Percentiles rank a stretch among this genome's conserved stretches.
These are phyloP conservation scores for Arachnomyces sp. DNA, from an alignment of 2,329 filamentous ascomycete species.

Conservation along the genomic window DNA sequence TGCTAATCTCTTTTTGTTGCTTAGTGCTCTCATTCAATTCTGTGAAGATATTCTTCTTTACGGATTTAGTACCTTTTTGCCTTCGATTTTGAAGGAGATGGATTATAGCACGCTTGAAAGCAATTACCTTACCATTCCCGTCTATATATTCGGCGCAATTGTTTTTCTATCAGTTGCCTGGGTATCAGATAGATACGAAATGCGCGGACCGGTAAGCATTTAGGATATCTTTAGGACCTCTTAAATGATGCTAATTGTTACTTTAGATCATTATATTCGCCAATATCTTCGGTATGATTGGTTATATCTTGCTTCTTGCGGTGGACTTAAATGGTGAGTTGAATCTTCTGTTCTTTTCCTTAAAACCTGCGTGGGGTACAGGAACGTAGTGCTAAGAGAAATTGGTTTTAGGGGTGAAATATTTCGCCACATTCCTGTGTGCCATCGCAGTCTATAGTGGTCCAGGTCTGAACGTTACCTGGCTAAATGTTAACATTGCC, in stretches of 20 bases:
- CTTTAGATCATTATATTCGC: constrained; percentile 27
- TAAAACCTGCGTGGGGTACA: too few species aligned
- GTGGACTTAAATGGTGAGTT: constrained; percentile 36
- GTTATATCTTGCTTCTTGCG: constrained; percentile 41
- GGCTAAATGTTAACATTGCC: constrained; percentile 43
- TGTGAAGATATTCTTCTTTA: constrained; percentile 48
- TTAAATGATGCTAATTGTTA: constrained; percentile 6
- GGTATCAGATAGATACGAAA: constrained; percentile 38
- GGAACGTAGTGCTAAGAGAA: constrained; percentile 36
- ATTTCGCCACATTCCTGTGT: constrained; percentile 44
- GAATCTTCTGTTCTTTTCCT: too few species aligned
- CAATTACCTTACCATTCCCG: constrained; percentile 50
- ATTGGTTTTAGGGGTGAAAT: constrained; percentile 38
- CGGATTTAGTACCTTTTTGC: constrained; percentile 53
- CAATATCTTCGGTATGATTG: constrained; percentile 41
- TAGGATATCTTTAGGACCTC: neutral
- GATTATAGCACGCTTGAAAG: constrained; percentile 46
- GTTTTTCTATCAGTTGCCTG: constrained; percentile 40
- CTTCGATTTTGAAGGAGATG: constrained; percentile 47
- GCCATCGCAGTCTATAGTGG: constrained; percentile 43
- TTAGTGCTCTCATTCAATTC: constrained; percentile 41
- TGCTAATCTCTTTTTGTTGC: too few species aligned
- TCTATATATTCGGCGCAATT: constrained; percentile 46
- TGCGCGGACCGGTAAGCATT: constrained; percentile 21
- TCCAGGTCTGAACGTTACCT: constrained; percentile 41